Conservation (phyloP, 495 filamentous ascomycete genomes). For the Podospora bellae-mahoneyi region DNA sequence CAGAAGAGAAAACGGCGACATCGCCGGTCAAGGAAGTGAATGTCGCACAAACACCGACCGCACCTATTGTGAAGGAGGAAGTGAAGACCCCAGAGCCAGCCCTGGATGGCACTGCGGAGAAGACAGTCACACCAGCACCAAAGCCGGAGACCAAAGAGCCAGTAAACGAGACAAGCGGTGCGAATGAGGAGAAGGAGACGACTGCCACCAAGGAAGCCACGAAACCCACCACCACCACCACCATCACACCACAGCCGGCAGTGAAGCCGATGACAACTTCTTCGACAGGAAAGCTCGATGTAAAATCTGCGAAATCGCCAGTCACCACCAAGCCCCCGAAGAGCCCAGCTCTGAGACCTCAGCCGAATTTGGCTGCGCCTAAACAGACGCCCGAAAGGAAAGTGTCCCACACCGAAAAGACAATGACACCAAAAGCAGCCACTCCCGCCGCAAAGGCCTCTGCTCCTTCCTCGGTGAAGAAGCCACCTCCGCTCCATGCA, state of each 20-base stretch:
- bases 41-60: constrained; percentile 19
- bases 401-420: constrained; percentile 24
- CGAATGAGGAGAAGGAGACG: constrained; percentile 19
- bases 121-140: not conserved
- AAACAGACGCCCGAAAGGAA: constrained; percentile 36
- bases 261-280: constrained; percentile 30
- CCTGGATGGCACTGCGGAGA: not conserved
- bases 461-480: constrained; percentile 31
- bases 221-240: constrained; percentile 41
- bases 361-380: constrained; percentile 20
- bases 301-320: constrained; percentile 40
- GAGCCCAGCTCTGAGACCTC: constrained; percentile 27
- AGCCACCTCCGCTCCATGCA: constrained; percentile 34
- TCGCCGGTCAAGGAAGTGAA: constrained; percentile 8
- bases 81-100: not conserved
- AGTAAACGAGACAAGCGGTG: constrained; percentile 15
- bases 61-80: constrained; percentile 14
- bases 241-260: constrained; percentile 27
- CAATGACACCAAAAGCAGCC: constrained; percentile 29
- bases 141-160: not conserved
- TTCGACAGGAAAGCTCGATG: constrained; percentile 36
- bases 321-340: constrained; percentile 31
- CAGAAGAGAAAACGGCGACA: constrained; percentile 15
- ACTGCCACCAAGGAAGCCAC: constrained; percentile 35
- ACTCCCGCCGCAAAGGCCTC: constrained; percentile 30